A percentile compares a stretch with the other conserved stretches of the same genome.
Conservation (phyloP, 2,329 filamentous ascomycete species). For the Curvularia sp. region DNA sequence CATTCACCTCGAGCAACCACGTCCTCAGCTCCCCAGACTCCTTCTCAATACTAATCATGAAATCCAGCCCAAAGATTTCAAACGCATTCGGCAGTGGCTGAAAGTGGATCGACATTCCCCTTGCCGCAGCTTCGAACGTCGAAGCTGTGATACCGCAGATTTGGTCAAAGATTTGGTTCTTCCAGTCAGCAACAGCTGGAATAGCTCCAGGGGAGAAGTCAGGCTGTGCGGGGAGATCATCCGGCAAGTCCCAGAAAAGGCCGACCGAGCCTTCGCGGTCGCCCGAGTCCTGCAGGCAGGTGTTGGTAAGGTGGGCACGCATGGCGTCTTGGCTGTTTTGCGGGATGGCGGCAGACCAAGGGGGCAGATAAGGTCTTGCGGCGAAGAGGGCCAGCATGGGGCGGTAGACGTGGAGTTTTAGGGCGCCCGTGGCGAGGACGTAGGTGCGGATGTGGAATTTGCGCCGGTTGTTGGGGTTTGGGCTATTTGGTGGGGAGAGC, state of each 20-base stretch:
- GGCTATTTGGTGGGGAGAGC: conserved; percentile 54
- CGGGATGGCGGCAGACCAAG: conserved; percentile 53
- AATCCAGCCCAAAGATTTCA: conserved; percentile 91
- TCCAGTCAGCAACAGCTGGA: conserved; percentile 49
- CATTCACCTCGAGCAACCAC: conserved; percentile 91
- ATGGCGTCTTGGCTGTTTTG: conserved; percentile 56
- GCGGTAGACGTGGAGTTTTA: conserved; percentile 85
- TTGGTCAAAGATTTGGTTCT: conserved; percentile 71
- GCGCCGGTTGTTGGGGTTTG: conserved; percentile 52
- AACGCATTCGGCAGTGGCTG: conserved; percentile 88
- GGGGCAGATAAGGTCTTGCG: conserved; percentile 72
- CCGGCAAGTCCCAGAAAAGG: conserved; percentile 74
- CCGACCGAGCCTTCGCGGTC: conserved; percentile 70
- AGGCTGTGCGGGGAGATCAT: conserved; percentile 30
- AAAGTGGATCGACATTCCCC: conserved; percentile 87
- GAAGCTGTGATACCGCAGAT: conserved; percentile 77
- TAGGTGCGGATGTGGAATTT: conserved; percentile 98
- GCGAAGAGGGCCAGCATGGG: conserved; percentile 95
- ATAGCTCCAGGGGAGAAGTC: neutral
- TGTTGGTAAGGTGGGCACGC: conserved; percentile 88
- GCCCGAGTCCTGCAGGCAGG: conserved; percentile 76
- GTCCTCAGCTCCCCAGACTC: conserved; percentile 57
- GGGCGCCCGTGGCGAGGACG: conserved; percentile 78
- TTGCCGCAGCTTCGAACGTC: conserved; percentile 84
- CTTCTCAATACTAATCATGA: conserved; percentile 66